Conservation (phyloP, 805 yeast genomes). For the Candida patagonica region DNA sequence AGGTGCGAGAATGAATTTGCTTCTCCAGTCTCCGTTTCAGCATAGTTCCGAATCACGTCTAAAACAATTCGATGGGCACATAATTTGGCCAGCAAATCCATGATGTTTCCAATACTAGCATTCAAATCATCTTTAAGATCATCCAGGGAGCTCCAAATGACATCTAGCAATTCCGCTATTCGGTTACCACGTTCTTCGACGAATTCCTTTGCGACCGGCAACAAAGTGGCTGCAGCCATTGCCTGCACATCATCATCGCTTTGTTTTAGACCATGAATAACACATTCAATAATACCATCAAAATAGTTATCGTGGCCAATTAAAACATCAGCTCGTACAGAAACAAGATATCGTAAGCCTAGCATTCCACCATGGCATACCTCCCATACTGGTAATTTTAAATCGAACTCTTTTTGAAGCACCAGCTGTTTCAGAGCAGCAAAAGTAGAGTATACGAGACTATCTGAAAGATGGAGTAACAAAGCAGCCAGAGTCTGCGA, state of each 20-base stretch:
- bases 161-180: slow-evolving; percentile 42
- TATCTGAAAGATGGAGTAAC: slow-evolving; percentile 59
- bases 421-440: slow-evolving; percentile 58
- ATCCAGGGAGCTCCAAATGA: slow-evolving; percentile 85
- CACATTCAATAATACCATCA: slow-evolving; percentile 71
- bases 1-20: slow-evolving; percentile 54
- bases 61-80: slow-evolving; percentile 76
- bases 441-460: slow-evolving; percentile 53
- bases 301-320: slow-evolving; percentile 45
- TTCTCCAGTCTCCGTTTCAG: slow-evolving; percentile 39
- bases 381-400: slow-evolving; percentile 71
- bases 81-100: slow-evolving; percentile 83
- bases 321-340: slow-evolving; percentile 76
- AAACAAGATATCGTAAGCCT: slow-evolving; percentile 84
- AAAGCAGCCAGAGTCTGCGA: slow-evolving; percentile 92
- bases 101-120: slow-evolving; percentile 90
- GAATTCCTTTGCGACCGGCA: slow-evolving; percentile 85
- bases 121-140: slow-evolving; percentile 85
- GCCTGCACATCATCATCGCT: slow-evolving; percentile 95
- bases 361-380: slow-evolving; percentile 97
- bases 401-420: slow-evolving; percentile 43
- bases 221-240: slow-evolving; percentile 85
- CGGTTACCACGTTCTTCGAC: slow-evolving; percentile 49
- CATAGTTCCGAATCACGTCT: slow-evolving; percentile 49
- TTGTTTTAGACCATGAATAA: slow-evolving; percentile 70